These are phyloP conservation scores for Colletotrichum sp. DNA, from an alignment of 2,329 filamentous ascomycete species.

Conservation along the genomic window DNA sequence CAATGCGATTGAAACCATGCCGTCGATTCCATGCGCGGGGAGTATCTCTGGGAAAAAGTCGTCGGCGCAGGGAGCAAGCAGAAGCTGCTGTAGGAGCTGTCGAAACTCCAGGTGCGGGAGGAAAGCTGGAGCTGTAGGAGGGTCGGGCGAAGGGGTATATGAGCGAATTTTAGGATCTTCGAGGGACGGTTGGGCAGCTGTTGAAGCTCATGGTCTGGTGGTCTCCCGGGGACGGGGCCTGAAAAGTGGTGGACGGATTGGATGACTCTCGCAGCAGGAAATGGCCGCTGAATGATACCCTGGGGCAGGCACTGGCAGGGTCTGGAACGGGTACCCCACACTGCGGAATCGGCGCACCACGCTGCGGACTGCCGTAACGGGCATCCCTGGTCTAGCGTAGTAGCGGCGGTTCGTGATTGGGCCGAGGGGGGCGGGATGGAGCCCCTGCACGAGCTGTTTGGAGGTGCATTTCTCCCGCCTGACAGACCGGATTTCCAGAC, in stretches of 20 bases:
- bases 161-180: conserved; percentile 12
- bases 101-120: not conserved
- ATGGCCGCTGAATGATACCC: conserved; percentile 12
- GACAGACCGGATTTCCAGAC: not conserved
- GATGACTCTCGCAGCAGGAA: conserved; percentile 19
- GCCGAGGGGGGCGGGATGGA: not conserved
- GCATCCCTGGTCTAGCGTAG: conserved; percentile 9
- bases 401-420: not conserved
- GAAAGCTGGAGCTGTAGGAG: not conserved
- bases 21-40: conserved; percentile 38
- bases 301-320: conserved; percentile 2
- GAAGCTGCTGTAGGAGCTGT: not conserved
- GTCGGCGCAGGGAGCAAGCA: not conserved
- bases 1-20: conserved; percentile 52
- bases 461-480: not conserved
- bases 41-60: not conserved
- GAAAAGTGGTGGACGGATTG: conserved; percentile 11
- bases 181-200: conserved; percentile 11
- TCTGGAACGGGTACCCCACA: conserved; percentile 20
- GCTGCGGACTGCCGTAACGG: conserved; percentile 18
- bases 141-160: not conserved
- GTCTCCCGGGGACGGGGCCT: not conserved
- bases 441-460: not conserved
- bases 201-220: conserved; percentile 10
- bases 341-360: conserved; percentile 21